Evolutionary conservation across 768 basidiomycete species (phyloP), one percentile per base, ranked within the genome.

Genomic region (Collybia nuda): DNA sequence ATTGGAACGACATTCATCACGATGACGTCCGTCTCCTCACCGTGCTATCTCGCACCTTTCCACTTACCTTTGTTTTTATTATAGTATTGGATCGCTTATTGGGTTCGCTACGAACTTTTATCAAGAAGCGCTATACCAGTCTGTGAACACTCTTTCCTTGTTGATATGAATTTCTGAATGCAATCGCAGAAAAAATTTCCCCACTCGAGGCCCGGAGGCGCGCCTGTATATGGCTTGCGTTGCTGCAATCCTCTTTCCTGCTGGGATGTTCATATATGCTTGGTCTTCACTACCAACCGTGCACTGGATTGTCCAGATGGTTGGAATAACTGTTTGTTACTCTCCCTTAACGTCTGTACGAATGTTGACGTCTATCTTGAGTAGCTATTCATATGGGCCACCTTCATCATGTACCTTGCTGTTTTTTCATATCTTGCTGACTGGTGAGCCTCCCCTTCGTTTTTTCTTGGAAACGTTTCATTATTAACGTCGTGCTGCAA

Each of bases 251-350:
- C 58, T 82, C 14, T 69, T 85, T 41, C 85, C 86, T 0, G 55
- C 64, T 0, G 79, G 78, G 17, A 83, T 86, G 78, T 79, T 88
- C 65, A 81, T 89, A 28, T 91, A 84, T 56, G 86, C 84, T 0
- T 89, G 86, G 82, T 81, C 84, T 2, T 78, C 82, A 11, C 78
- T 71, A 50, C 47, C 74, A 0, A 56, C 56, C 12, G 71, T 88
- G 2, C 77, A 74, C 48, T 90, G 88, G 88, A 79, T 86, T 32
- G 80, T 67, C 0, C 73, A 79, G 17, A 72, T 71, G 18, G 75
- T 87, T 29, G 86, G 79, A 5, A 74, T 86, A 15, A 63, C 59
- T 3, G 71, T 72, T 58, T 7, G 67, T 57, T 6, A 47, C 21
- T 15, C 32, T 17, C 22, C 22, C 32, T 1, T 19, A 5, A 28